Evolutionary conservation across 768 basidiomycete genomes (phyloP).

Genomic region (Phanerodontia chrysosporium): DNA sequence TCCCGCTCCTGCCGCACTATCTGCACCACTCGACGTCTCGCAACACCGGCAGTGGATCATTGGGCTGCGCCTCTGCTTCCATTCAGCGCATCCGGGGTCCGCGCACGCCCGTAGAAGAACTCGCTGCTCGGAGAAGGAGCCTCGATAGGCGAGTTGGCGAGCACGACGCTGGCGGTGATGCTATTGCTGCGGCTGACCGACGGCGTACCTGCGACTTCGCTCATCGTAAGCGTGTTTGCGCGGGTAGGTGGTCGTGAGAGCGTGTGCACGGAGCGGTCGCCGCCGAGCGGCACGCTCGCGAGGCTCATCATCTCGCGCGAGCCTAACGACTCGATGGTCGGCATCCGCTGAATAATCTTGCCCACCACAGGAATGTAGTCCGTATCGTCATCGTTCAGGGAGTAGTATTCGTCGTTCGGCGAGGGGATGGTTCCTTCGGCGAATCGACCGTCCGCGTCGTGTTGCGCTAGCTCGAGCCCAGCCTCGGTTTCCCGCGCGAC

Average conservation of each 20-base stretch:
- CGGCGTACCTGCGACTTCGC: constrained; percentile 15
- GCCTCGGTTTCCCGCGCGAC: constrained; percentile 52
- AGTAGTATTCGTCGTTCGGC: not conserved
- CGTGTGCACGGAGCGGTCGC: constrained; percentile 8
- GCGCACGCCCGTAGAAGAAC: not conserved
- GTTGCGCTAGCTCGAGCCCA: constrained; percentile 34
- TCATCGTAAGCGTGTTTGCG: constrained; percentile 22
- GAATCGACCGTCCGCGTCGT: constrained; percentile 11
- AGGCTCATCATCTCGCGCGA: constrained; percentile 48
- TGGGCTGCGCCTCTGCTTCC: not conserved
- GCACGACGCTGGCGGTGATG: constrained; percentile 22
- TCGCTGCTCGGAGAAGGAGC: constrained; percentile 2
- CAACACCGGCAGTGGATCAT: not conserved
- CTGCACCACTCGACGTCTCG: not conserved
- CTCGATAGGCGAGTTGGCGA: constrained; percentile 16
- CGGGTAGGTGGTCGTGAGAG: constrained; percentile 25
- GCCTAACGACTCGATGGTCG: constrained; percentile 76
- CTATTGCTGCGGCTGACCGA: constrained; percentile 23
- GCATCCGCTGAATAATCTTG: constrained; percentile 66
- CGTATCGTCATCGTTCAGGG: constrained; percentile 31
- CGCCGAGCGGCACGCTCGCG: constrained; percentile 14
- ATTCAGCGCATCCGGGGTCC: not conserved
- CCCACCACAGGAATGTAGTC: constrained; percentile 60
- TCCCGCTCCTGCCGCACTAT: constrained; percentile 3
- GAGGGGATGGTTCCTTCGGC: constrained; percentile 15